Base-by-base conservation (phyloP, 2,329 filamentous ascomycete species). In the Trichoderma citrinoviride region DNA sequence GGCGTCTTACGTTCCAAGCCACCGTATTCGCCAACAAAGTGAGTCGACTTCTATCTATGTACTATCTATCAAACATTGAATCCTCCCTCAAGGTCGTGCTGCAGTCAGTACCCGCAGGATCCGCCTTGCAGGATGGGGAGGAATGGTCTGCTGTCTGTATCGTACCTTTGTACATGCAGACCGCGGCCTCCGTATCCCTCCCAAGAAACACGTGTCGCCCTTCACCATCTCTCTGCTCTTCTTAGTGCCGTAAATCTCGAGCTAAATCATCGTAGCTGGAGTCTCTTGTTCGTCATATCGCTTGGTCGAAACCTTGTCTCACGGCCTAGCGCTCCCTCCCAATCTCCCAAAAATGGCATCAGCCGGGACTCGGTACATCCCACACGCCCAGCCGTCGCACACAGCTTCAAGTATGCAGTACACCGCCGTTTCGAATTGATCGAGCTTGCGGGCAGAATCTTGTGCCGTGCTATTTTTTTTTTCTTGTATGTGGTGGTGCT, bases 391-490 rank as follows among this genome's bases (percentile, higher is more conserved):
- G 37, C 46, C 19, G 47, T 49, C 33, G 46, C 37, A 46, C 37
- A 33, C n/a, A 49, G 33, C 33, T 47, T 14, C 40, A 47, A 33
- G 19, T 15, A 58, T 44, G 53, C 43, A 50, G 37, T 54, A 54
- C 58, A 62, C 58, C 58, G 58, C 58, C 41, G 58, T 62, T 62
- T 62, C 58, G 58, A 54, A 53, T 62, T 62, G 49, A 62, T 54
- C 58, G 58, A 62, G 57, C 33, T 25, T 44, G 58, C 58, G 49
- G 58, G 58, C 58, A 54, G 58, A 62, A 43, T 62, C 27, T 44
- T 46, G 58, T 62, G 58, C 58, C 58, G 56, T 60, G 23, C 49
- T 62, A 61, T 43, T 61, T 41, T 41, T 43, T 19, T 50, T 14
- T 43, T 17, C 27, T 15, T 43, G 14, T 27, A 7, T 55, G 33